phyloP scores from a whole-genome alignment of 441 rosid species.

The Arabidopsis lyrata region DNA sequence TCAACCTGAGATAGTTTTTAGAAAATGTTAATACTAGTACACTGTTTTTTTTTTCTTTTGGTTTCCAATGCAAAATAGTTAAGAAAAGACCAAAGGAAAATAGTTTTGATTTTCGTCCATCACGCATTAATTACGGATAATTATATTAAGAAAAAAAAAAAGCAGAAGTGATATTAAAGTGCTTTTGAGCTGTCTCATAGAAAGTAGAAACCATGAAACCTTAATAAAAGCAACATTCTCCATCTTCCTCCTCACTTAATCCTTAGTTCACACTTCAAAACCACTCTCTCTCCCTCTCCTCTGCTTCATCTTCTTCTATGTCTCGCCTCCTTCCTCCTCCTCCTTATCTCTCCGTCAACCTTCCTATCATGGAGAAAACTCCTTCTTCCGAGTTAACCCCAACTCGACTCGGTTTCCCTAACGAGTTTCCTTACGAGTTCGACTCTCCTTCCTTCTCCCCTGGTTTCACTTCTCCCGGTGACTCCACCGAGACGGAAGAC shows the following conservation, averaged over 20 bases:
- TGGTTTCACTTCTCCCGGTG: slow-evolving; percentile 60
- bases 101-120: slow-evolving; percentile 42
- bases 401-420: slow-evolving; percentile 55
- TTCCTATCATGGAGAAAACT: slow-evolving; percentile 37
- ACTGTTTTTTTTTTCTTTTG: background rate
- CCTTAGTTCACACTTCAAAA: background rate
- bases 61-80: slow-evolving; percentile 9
- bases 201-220: slow-evolving; percentile 65
- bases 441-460: slow-evolving; percentile 57
- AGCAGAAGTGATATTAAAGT: slow-evolving; percentile 35
- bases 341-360: slow-evolving; percentile 41
- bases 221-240: slow-evolving; percentile 79
- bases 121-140: slow-evolving; percentile 49
- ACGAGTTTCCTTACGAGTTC: slow-evolving; percentile 86
- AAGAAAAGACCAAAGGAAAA: slow-evolving; percentile 29
- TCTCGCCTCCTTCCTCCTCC: slow-evolving; percentile 50
- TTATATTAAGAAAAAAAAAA: background rate
- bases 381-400: slow-evolving; percentile 42
- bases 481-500: slow-evolving; percentile 68
- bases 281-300: slow-evolving; percentile 16
- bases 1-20: too few relatives aligned
- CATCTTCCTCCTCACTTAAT: slow-evolving; percentile 45
- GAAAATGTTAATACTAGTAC: background rate
- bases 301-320: slow-evolving; percentile 27
- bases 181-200: slow-evolving; percentile 57